Conservation (phyloP, 345 rosid genomes). For the Melastoma malabathricum region DNA sequence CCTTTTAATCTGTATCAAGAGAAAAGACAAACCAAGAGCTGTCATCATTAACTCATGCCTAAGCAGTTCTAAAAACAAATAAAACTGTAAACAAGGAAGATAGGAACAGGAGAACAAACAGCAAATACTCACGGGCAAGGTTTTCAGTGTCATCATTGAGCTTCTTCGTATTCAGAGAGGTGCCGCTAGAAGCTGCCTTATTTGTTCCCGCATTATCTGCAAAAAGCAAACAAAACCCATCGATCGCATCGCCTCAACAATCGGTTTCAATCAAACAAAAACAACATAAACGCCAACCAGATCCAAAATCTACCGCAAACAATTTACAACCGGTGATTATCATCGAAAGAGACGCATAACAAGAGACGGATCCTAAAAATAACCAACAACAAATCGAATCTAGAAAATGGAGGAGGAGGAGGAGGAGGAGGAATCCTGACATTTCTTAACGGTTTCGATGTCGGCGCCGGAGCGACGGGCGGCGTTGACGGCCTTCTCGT, state of each 20-base stretch:
- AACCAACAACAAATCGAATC: background rate
- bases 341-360: too few species aligned
- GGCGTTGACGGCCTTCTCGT: constrained; percentile 77
- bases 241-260: too few species aligned
- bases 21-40: too few species aligned
- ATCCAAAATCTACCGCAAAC: background rate
- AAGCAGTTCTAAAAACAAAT: too few species aligned
- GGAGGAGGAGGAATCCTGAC: constrained; percentile 7
- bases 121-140: constrained; percentile 56
- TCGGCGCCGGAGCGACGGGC: constrained; percentile 79
- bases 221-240: constrained; percentile 11
- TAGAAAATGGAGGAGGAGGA: background rate
- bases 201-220: constrained; percentile 79
- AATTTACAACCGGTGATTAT: too few species aligned
- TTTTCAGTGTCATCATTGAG: constrained; percentile 94
- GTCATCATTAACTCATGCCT: too few species aligned
- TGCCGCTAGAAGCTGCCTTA: constrained; percentile 87
- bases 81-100: too few species aligned
- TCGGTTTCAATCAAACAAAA: background rate
- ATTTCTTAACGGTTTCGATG: constrained; percentile 54
- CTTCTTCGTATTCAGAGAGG: constrained; percentile 82
- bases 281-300: background rate
- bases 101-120: background rate
- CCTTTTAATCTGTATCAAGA: too few species aligned
- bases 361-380: too few species aligned